Evolutionary conservation across 768 basidiomycete genomes (phyloP), one percentile per base, ranked within the genome.

Genomic region (Rhizopogon roseolus): DNA sequence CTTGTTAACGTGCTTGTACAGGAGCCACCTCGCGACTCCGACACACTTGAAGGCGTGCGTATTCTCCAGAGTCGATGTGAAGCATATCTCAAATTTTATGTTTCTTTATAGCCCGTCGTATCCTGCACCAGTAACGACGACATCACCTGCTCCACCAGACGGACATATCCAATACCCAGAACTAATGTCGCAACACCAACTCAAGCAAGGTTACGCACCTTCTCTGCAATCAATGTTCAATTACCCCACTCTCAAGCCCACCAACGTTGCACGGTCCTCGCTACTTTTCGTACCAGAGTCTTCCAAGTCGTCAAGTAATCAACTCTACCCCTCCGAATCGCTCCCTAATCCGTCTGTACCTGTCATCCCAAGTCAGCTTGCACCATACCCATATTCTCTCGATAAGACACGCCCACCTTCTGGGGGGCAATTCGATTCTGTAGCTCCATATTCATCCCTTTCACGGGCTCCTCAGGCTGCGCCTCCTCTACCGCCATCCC

Each of bases 181-280:
- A 14, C 78, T 91, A 34, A 92, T 92, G 90, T 83, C 85, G 1
- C 80, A 80, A 53, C 90, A 92, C 54, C 90, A 92, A 66, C 78
- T 82, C 53, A 76, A 71, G 49, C 90, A 92, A 62, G 90, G 90
- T 38, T 92, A 92, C 62, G 78, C 77, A 25, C 89, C 89, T 1
- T 90, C 87, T 5, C 66, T 85, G n/a, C 80, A 80, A 52, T 89
- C 87, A 22, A 90, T 89, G 86, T 90, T 89, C 66, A 55, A 64
- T 63, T 67, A 63, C 71, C 63, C 58, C 54, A 62, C 54, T 64
- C 58, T 68, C 67, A 57, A 60, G 66, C 57, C 65, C 49, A 60
- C 68, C 40, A 68, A 73, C 53, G 62, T 67, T 40, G 68, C 67
- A 19, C 62, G 72, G 3, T 65, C 73, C 11, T 79, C 80, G 9